These are phyloP conservation scores for Amphirosellinia nigrospora DNA, from an alignment of 495 filamentous ascomycete species.

Conservation along the genomic window DNA sequence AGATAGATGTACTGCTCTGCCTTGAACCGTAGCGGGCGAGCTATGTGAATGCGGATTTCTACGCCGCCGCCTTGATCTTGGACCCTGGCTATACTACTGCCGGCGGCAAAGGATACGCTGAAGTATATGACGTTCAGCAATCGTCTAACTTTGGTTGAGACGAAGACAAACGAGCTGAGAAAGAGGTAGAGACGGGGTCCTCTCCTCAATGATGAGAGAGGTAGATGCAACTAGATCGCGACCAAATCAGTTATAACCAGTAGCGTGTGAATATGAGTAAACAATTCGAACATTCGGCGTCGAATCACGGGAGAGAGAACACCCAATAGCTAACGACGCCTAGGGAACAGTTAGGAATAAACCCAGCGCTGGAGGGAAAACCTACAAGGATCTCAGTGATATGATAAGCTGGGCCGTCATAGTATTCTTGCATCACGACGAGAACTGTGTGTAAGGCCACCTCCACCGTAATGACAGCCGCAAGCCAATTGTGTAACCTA, in stretches of 20 bases:
- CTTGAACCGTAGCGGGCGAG: neutral
- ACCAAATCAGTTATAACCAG: neutral
- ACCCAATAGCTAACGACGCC: neutral
- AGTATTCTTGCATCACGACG: neutral
- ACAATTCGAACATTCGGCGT: slow-evolving; percentile 13
- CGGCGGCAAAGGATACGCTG: neutral
- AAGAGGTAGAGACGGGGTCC: neutral
- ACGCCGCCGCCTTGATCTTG: neutral
- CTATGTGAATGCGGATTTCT: neutral
- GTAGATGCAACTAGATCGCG: neutral
- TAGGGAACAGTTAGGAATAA: neutral
- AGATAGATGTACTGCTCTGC: slow-evolving; percentile 2
- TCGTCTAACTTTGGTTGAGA: neutral
- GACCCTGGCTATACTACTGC: slow-evolving; percentile 1
- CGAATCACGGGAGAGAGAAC: neutral
- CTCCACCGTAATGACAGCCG: neutral
- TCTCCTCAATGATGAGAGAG: neutral
- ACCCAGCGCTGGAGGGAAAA: neutral
- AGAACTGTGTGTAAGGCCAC: slow-evolving; percentile 12
- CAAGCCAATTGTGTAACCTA: slow-evolving; percentile 2
- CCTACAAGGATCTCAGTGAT: slow-evolving; percentile 12
- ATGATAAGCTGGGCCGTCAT: slow-evolving; percentile 1
- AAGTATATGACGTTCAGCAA: neutral
- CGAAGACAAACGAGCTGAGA: slow-evolving; percentile 4
- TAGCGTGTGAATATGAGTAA: slow-evolving; percentile 2